phyloP scores from a whole-genome alignment of 129 eudicot genomes.

The Arctium minus region DNA sequence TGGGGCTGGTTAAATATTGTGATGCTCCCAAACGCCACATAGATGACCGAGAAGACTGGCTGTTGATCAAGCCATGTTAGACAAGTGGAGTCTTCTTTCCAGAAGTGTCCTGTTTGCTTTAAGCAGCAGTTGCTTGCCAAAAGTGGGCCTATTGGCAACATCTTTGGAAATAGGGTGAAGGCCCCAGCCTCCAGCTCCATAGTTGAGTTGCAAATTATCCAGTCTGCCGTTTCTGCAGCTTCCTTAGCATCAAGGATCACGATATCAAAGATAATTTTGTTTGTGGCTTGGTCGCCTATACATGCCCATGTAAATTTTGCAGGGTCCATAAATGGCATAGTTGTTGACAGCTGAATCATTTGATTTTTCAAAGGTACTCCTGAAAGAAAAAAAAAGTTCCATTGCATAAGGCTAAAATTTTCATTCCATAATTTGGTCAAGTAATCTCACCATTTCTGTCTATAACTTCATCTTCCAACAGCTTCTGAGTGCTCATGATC shows the following conservation, averaged over 20 bases:
- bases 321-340: conserved; percentile 41
- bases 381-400: conserved; percentile 6
- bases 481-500: conserved; percentile 21
- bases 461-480: conserved; percentile 41
- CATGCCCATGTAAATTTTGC: conserved; percentile 29
- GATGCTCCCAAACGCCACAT: conserved; percentile 54
- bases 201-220: conserved; percentile 44
- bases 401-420: background rate
- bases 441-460: conserved; percentile 11
- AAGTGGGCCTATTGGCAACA: conserved; percentile 41
- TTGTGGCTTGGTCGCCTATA: conserved; percentile 11
- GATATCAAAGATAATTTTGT: conserved; percentile 3
- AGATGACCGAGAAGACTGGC: conserved; percentile 42
- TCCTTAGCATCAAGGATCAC: background rate
- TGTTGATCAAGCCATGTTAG: conserved; percentile 53
- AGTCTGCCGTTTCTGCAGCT: conserved; percentile 19
- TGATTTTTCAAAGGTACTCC: conserved; percentile 37
- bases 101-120: conserved; percentile 12
- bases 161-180: conserved; percentile 19
- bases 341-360: background rate
- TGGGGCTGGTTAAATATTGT: conserved; percentile 32
- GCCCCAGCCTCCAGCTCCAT: conserved; percentile 42
- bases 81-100: conserved; percentile 44
- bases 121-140: background rate
- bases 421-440: background rate